phyloP scores from a whole-genome alignment of 148 eudicot species.

The Gaultheria prostrata region DNA sequence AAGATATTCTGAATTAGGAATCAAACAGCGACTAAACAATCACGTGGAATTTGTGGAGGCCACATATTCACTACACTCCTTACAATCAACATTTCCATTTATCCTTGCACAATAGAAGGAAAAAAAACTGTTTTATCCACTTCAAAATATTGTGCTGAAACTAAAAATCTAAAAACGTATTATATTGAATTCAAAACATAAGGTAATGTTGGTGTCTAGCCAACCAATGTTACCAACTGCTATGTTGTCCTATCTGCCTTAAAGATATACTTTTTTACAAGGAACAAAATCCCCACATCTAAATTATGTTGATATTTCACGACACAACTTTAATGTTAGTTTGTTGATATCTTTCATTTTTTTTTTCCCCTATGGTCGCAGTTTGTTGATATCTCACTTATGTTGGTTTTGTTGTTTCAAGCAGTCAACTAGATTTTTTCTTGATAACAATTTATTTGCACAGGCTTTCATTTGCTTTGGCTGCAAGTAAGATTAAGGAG shows the following conservation, averaged over 20 bases:
- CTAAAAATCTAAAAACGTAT: too few relatives aligned
- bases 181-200: too few relatives aligned
- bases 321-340: not conserved
- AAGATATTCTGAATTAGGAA: too few relatives aligned
- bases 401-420: not conserved
- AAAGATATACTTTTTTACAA: not conserved
- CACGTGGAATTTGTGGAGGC: too few relatives aligned
- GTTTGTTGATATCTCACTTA: not conserved
- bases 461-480: constrained; percentile 94
- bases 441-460: constrained; percentile 30
- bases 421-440: not conserved
- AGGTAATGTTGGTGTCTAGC: too few relatives aligned
- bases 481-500: constrained; percentile 78
- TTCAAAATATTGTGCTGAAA: too few relatives aligned
- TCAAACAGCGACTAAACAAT: too few relatives aligned
- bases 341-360: not conserved
- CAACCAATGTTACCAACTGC: not conserved
- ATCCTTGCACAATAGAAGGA: too few relatives aligned
- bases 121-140: too few relatives aligned
- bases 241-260: not conserved
- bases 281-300: not conserved
- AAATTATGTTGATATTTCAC: not conserved
- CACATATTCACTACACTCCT: too few relatives aligned
- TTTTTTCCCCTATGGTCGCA: not conserved
- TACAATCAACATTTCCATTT: too few relatives aligned